These are phyloP conservation scores for Talinum fruticosum DNA, from an alignment of 148 eudicot species.

Conservation along the genomic window DNA sequence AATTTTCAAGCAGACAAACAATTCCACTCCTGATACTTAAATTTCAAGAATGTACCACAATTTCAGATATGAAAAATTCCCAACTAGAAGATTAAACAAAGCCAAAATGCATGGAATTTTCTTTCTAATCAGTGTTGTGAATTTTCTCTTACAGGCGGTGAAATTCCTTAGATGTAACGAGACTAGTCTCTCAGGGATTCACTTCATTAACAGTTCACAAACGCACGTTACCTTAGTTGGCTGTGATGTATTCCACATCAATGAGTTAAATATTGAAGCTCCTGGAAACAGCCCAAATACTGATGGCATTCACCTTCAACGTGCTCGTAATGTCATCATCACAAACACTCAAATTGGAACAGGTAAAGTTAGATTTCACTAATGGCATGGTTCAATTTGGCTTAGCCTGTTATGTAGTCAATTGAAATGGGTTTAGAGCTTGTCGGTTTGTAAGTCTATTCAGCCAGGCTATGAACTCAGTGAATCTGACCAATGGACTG, in stretches of 20 bases:
- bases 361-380: slow-evolving; percentile 22
- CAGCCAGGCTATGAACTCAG: no score
- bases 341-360: slow-evolving; percentile 34
- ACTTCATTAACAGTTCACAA: slow-evolving; percentile 50
- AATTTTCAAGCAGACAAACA: neutral
- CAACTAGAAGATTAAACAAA: neutral
- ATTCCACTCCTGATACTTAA: neutral
- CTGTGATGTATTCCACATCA: slow-evolving; percentile 29
- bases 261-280: slow-evolving; percentile 38
- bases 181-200: slow-evolving; percentile 37
- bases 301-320: slow-evolving; percentile 67
- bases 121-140: neutral
- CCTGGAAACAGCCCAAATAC: slow-evolving; percentile 65
- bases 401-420: neutral
- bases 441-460: no score
- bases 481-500: no score
- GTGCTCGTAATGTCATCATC: slow-evolving; percentile 34
- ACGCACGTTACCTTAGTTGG: slow-evolving; percentile 43
- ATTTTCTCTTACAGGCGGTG: slow-evolving; percentile 38
- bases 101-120: neutral
- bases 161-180: slow-evolving; percentile 51
- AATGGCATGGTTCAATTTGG: neutral
- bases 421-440: no score
- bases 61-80: neutral
- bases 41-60: neutral